A percentile compares a stretch with the other conserved stretches of the same genome.
phyloP scores from a whole-genome alignment of 345 rosid genomes.

The Toxicodendron radicans region DNA sequence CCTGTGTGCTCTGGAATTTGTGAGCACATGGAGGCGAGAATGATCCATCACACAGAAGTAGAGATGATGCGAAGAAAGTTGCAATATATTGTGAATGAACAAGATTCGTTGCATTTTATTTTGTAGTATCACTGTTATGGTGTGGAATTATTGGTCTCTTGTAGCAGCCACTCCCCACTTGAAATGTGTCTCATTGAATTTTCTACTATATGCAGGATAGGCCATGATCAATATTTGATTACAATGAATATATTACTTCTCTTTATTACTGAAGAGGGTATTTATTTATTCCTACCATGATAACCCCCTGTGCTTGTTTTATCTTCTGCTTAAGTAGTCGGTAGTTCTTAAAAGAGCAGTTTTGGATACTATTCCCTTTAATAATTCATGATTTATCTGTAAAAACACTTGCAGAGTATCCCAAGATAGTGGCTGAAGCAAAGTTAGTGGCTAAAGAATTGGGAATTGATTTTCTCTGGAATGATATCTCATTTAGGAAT shows the following conservation, averaged over 20 bases:
- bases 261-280: neutral
- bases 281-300: neutral
- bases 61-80: slow-evolving; percentile 5
- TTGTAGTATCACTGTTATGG: neutral
- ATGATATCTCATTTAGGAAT: slow-evolving; percentile 53
- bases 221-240: neutral
- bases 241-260: neutral
- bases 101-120: neutral
- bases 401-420: slow-evolving; percentile 70
- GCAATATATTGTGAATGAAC: neutral
- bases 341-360: neutral
- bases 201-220: neutral
- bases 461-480: slow-evolving; percentile 58
- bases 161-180: neutral
- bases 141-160: neutral
- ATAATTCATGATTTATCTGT: slow-evolving; percentile 13
- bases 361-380: slow-evolving; percentile 1
- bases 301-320: neutral
- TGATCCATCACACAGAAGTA: neutral
- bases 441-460: slow-evolving; percentile 75
- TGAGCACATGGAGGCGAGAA: neutral
- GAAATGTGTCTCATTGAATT: neutral
- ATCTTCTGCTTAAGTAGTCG: neutral
- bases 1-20: neutral
- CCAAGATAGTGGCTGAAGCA: slow-evolving; percentile 78